These are phyloP conservation scores for Peronospora destructor DNA, from an alignment of 352 stramenopile species.

Conservation along the genomic window DNA sequence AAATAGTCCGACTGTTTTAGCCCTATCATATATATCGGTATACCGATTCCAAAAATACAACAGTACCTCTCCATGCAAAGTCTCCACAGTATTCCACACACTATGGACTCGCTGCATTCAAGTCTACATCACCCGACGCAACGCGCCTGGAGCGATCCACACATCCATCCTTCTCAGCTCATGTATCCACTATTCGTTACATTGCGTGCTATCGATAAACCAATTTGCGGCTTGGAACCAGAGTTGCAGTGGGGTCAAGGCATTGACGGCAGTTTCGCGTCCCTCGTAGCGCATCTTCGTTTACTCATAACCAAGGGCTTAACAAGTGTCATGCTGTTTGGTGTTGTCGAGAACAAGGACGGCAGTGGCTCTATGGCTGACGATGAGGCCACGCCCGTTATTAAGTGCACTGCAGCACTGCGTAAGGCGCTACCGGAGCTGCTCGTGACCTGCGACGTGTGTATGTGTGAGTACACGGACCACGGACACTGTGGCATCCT, in stretches of 20 bases:
- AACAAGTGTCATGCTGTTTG: slow-evolving; percentile 85
- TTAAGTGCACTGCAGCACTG: slow-evolving; percentile 57
- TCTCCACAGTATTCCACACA: slow-evolving; percentile 7
- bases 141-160: slow-evolving; percentile 80
- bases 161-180: slow-evolving; percentile 84
- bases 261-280: slow-evolving; percentile 52
- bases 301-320: slow-evolving; percentile 66
- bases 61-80: too few relatives aligned
- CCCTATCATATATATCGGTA: too few relatives aligned
- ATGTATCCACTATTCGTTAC: slow-evolving; percentile 89
- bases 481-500: slow-evolving; percentile 83
- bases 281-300: slow-evolving; percentile 69
- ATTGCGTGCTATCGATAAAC: slow-evolving; percentile 51
- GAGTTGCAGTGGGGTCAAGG: slow-evolving; percentile 81
- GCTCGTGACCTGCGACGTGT: slow-evolving; percentile 82
- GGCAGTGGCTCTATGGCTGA: slow-evolving; percentile 67
- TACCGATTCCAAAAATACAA: too few relatives aligned
- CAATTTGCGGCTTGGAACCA: slow-evolving; percentile 73
- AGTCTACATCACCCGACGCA: slow-evolving; percentile 76
- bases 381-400: slow-evolving; percentile 67
- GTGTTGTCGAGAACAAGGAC: slow-evolving; percentile 83
- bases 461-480: slow-evolving; percentile 89
- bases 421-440: slow-evolving; percentile 63
- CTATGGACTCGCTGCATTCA: slow-evolving; percentile 56
- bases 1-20: too few relatives aligned